phyloP scores from a whole-genome alignment of 257 asterid genomes.

The Nicotiana otophora region DNA sequence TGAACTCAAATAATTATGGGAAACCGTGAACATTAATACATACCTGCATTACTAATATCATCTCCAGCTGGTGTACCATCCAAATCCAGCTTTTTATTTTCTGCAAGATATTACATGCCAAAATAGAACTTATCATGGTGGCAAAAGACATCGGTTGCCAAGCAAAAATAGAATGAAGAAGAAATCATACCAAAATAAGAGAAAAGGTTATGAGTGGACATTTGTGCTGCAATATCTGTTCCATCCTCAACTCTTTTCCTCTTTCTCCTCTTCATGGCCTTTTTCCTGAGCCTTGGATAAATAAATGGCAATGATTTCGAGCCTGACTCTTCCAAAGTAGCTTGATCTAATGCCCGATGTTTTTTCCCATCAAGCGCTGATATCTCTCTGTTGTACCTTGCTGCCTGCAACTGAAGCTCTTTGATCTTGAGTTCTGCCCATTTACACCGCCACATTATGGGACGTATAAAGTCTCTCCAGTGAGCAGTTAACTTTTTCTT shows the following conservation, averaged over 20 bases:
- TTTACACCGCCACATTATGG: constrained; percentile 94
- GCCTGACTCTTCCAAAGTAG: constrained; percentile 40
- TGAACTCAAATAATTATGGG: neutral
- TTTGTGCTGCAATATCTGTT: constrained; percentile 44
- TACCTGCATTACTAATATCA: constrained; percentile 63
- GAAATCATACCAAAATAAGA: constrained; percentile 50
- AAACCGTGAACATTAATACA: neutral
- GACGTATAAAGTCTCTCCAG: constrained; percentile 77
- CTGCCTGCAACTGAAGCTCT: constrained; percentile 58
- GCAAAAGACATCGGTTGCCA: neutral
- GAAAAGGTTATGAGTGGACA: constrained; percentile 68
- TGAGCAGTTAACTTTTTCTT: constrained; percentile 74
- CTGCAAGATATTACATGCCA: constrained; percentile 38
- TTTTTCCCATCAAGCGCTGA: constrained; percentile 40
- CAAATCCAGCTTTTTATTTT: constrained; percentile 49
- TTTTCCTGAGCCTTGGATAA: constrained; percentile 30
- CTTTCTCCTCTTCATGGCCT: constrained; percentile 59
- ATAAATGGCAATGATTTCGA: constrained; percentile 50
- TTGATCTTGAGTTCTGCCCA: constrained; percentile 79
- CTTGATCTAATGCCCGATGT: constrained; percentile 33
- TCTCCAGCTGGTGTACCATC: constrained; percentile 53
- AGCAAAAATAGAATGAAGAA: constrained; percentile 6
- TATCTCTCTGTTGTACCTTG: constrained; percentile 41
- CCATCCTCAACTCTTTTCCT: constrained; percentile 63
- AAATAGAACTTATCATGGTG: neutral